Base-by-base conservation (phyloP, 768 basidiomycete genomes). In the Lactarius evosmus region DNA sequence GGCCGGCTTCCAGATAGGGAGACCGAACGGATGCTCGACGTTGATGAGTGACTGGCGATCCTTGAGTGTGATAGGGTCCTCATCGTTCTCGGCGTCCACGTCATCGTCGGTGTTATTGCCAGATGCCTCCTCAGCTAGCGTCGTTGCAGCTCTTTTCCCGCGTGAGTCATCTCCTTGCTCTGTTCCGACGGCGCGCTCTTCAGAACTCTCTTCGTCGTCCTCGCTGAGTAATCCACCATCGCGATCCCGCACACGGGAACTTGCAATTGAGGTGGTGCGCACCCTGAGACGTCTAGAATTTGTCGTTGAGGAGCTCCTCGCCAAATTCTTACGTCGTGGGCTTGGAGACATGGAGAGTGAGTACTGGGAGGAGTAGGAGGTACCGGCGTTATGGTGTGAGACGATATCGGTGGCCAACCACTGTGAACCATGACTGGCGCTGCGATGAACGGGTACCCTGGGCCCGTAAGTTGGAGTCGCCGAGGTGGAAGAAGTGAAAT, bases 1-100 rank as follows among this genome's bases (percentile, higher is more conserved):
- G 0, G 97, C 97, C 25, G 97, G 97, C 75, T 99, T 99, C 97
- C 97, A 99, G 73, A 99, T 98, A 41, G 93, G 96, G 63, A 99
- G 81, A 79, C 97, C 97, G 75, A 99, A 99, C 16, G 97, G 97
- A 75, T 99, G 97, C 72, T 96, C 93, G 72, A 97, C 95, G 77
- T 99, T 99, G 73, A 98, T 97, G 70, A 97, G 89, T 49, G 95
- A 97, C 75, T 99, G 97, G 33, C 97, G 85, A 69, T 98, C 95
- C 76, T 89, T 93, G 69, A 99, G 77, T 0, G 96, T 98, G 66
- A 96, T 89, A 4, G 87, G 92, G 70, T 95, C 94, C 33, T 88
- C 87, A n/a, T 88, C 89, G 41, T 69, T 70, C 70, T 63, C 70
- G 0, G 70, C 72, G 22, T 77, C 76, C 22, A 70, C 77, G 50